Evolutionary conservation across 1,139 yeast genomes (phyloP).

Genomic region (Hanseniaspora gamundiae): DNA sequence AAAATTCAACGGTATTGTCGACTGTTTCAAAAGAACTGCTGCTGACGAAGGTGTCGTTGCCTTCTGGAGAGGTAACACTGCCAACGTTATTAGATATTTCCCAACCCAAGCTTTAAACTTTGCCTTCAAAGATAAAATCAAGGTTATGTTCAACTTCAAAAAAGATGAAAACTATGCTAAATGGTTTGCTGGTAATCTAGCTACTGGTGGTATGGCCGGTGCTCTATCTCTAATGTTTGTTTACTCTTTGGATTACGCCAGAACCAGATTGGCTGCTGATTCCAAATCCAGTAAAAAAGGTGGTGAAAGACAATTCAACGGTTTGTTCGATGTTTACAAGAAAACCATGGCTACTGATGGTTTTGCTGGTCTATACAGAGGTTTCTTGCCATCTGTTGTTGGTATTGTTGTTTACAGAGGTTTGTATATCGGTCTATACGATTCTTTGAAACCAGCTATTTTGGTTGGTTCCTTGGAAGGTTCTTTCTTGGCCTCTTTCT

Average conservation of each 20-base stretch:
- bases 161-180: constrained; percentile 54
- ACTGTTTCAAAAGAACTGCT: constrained; percentile 63
- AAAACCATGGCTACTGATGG: constrained; percentile 69
- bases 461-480: constrained; percentile 63
- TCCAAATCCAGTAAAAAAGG: constrained; percentile 56
- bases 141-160: constrained; percentile 66
- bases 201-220: constrained; percentile 79
- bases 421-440: constrained; percentile 72
- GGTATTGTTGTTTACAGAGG: constrained; percentile 80
- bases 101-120: constrained; percentile 78
- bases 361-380: constrained; percentile 73
- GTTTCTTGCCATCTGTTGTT: constrained; percentile 71
- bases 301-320: constrained; percentile 70
- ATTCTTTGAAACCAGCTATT: constrained; percentile 65
- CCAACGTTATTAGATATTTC: constrained; percentile 75
- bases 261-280: constrained; percentile 77
- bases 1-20: constrained; percentile 56
- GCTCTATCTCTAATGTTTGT: constrained; percentile 64
- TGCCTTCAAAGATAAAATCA: constrained; percentile 76
- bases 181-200: constrained; percentile 72
- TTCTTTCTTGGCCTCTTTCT: constrained; percentile 61
- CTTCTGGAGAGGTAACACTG: constrained; percentile 82
- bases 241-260: constrained; percentile 72
- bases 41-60: constrained; percentile 59
- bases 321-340: constrained; percentile 65